A percentile compares a stretch with the other conserved stretches of the same genome.
These are phyloP conservation scores for Spathaspora sp. DNA, from an alignment of 805 yeast genomes.

Conservation along the genomic window DNA sequence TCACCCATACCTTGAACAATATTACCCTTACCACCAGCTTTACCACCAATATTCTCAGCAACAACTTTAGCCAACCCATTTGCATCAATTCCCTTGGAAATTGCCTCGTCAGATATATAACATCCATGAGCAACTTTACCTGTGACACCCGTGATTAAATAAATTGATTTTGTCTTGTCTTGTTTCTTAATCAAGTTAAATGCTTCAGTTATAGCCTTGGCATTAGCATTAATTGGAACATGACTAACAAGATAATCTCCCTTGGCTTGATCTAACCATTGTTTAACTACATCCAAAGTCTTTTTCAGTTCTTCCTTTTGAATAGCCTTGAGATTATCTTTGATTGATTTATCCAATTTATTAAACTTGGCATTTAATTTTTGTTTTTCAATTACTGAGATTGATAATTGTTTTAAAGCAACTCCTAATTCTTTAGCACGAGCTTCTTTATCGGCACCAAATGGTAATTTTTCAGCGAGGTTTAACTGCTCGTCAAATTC, in stretches of 20 bases:
- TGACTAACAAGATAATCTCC: conserved; percentile 63
- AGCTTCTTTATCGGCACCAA: conserved; percentile 77
- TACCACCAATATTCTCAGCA: conserved; percentile 81
- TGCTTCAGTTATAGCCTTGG: conserved; percentile 94
- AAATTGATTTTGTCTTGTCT: conserved; percentile 69
- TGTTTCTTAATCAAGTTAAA: conserved; percentile 77
- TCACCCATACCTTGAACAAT: conserved; percentile 97
- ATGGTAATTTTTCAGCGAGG: conserved; percentile 58
- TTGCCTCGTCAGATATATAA: conserved; percentile 70
- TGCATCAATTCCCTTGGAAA: conserved; percentile 69
- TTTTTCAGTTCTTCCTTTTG: conserved; percentile 86
- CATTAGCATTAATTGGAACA: conserved; percentile 71
- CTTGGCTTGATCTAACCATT: conserved; percentile 55
- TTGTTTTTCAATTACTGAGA: conserved; percentile 78
- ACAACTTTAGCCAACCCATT: conserved; percentile 72
- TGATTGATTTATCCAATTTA: conserved; percentile 78
- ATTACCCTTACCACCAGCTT: conserved; percentile 97
- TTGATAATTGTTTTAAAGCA: conserved; percentile 72
- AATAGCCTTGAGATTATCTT: conserved; percentile 81
- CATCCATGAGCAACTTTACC: conserved; percentile 95
- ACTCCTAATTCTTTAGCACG: conserved; percentile 82
- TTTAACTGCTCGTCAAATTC: conserved; percentile 64
- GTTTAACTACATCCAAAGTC: conserved; percentile 72
- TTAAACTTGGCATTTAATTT: conserved; percentile 69
- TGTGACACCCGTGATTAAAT: conserved; percentile 68